Base-by-base conservation (phyloP, 2,329 filamentous ascomycete genomes). In the Colletotrichum godetiae region DNA sequence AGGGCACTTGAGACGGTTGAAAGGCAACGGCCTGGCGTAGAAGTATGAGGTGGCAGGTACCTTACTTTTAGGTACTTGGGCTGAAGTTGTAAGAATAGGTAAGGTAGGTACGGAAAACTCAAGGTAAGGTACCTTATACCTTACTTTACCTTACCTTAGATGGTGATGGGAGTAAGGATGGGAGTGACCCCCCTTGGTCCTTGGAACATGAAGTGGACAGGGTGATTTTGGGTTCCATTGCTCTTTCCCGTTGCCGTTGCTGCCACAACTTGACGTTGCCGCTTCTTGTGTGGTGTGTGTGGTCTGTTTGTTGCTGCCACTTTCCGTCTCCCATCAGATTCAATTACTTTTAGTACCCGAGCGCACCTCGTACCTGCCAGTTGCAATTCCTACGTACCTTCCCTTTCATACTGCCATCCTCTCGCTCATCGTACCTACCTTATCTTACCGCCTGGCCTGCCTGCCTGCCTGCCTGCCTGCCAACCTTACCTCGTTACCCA, bases 291-390 rank as follows among this genome's bases (percentile, higher is more conserved):
- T 37, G 19, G 33, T 68, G 24, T 56, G 24, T 42, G 64, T 60
- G 49, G 67, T 57, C 46, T 72, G 66, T 64, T 68, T 60, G 46
- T 46, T 52, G 67, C 66, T 65, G 53, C 53, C 35, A 22, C 60
- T 64, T 69, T 29, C 70, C 60, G 60, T 60, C 29, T 55, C 60
- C 42, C 60, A 58, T 65, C 52, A 65, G 37, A 65, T 53, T 22
- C 42, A 49, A 49, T 10, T 65, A 46, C 53, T 46, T 60, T 61
- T 73, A 56, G 46, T 65, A 53, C 22, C 29, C 31, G 8, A 19
- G 27, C 13, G 56, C 37, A 64, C 60, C 62, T 67, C 35, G 37
- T 29, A 29, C 31, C 24, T 57, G 24, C 42, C 24, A 42, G 15
- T 49, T n/a, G 42, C 15, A 22, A 49, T 49, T 49, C 42, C 42